phyloP scores from a whole-genome alignment of 2,329 filamentous ascomycete species.

The Aaosphaeria pasadenensis region DNA sequence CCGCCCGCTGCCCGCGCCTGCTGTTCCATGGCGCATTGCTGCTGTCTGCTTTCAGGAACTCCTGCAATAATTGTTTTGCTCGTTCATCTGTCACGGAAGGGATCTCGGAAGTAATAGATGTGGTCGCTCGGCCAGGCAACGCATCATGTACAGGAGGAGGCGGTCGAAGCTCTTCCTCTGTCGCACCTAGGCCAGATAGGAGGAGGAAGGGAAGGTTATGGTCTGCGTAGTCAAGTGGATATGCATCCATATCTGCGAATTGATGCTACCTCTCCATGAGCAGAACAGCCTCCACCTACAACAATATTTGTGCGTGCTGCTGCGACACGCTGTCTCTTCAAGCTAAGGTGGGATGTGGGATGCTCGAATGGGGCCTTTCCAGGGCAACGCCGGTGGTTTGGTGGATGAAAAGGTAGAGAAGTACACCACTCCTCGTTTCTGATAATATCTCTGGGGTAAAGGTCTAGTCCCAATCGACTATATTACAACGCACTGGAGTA shows the following conservation, averaged over 20 bases:
- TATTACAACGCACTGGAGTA: no score
- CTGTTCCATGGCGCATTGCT: constrained; percentile 65
- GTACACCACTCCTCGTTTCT: no score
- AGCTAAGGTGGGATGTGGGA: no score
- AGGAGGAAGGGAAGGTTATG: constrained; percentile 85
- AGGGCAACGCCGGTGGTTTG: no score
- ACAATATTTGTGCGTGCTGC: no score
- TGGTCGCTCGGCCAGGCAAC: constrained; percentile 46
- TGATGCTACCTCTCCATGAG: constrained; percentile 28
- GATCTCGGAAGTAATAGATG: constrained; percentile 68
- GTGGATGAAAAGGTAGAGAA: no score
- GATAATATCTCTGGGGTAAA: no score
- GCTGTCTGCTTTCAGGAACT: constrained; percentile 65
- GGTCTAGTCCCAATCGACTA: no score
- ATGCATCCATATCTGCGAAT: constrained; percentile 66
- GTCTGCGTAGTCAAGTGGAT: constrained; percentile 73
- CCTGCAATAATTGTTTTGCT: constrained; percentile 62
- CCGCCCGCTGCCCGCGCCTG: constrained; percentile 48
- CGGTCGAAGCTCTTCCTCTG: constrained; percentile 32
- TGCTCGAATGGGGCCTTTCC: no score
- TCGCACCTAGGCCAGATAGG: constrained; percentile 66
- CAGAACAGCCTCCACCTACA: background rate
- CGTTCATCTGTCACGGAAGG: constrained; percentile 64
- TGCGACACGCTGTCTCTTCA: no score
- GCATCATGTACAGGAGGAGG: constrained; percentile 44